Evolutionary conservation across 441 rosid species (phyloP), one percentile per base, ranked within the genome.

Genomic region (Erysimum pusillum): DNA sequence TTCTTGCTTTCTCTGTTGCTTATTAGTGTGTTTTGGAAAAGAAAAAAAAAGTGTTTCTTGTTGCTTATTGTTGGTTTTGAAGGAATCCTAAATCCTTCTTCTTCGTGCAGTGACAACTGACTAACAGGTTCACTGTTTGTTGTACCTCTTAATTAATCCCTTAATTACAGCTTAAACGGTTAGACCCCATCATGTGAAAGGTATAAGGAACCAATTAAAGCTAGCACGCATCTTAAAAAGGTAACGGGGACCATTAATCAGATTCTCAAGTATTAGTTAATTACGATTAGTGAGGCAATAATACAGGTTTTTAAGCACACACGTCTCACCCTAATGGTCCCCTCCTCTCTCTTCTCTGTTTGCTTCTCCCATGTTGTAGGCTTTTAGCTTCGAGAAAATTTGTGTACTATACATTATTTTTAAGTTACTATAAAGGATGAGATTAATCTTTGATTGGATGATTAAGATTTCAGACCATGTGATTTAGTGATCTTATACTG

Each of bases 291-390:
- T 63, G 46, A 61, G 56, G 67, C 72, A 74, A 79, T 79, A 74
- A 79, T 74, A 69, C 67, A 48, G 62, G 71, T 18, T 61, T 61
- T 6, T 28, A 54, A 34, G 32, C 36, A 67, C 48, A 79, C 57
- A 74, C 79, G 65, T 79, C 63, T 73, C 75, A 74, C 38, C 34
- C 34, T 73, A 54, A 25, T 79, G 82, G 78, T 69, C 79, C 68
- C 70, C 15, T 53, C 15, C 20, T 36, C 67, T 36, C 20, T 49
- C 67, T 39, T 39, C 54, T 77, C 44, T 38, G 11, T 49, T 66
- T 66, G 52, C 51, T 59, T 79, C 78, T 79, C 75, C 82, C 79
- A 68, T 74, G 57, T 79, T 68, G 36, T 74, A 79, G 78, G 79
- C 75, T 69, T 68, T 67, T 67, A 63, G 78, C 75, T 57, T 67